Percentiles rank a stretch among this genome's conserved stretches.
These are phyloP conservation scores for Setaria viridis DNA, from an alignment of 202 grass and related monocot genomes.

Conservation along the genomic window DNA sequence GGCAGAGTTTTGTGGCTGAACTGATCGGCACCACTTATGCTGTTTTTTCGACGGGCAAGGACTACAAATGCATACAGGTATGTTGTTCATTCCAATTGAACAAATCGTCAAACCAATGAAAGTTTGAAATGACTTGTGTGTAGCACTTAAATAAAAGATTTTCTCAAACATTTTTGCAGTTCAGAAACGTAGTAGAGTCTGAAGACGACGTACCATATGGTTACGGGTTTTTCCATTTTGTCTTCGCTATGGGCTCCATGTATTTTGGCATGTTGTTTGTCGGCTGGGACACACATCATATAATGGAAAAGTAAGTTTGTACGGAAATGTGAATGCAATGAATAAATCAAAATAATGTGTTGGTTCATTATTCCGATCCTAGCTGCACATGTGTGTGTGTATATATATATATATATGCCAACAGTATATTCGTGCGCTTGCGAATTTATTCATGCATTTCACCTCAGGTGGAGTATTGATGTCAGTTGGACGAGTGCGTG, in stretches of 20 bases:
- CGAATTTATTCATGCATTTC: background rate
- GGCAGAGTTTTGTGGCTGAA: background rate
- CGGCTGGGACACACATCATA: background rate
- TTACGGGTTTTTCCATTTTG: background rate
- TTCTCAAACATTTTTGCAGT: background rate
- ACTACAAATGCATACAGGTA: slow-evolving; percentile 2
- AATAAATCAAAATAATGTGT: background rate
- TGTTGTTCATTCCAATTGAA: background rate
- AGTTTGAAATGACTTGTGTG: background rate
- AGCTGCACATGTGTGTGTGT: too few relatives aligned
- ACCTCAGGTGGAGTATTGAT: background rate
- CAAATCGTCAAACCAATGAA: background rate
- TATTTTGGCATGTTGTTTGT: slow-evolving; percentile 8
- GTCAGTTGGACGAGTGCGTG: background rate
- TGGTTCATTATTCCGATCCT: background rate
- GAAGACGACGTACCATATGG: background rate
- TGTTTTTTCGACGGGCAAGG: background rate
- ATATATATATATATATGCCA: too few relatives aligned
- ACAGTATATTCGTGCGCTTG: too few relatives aligned
- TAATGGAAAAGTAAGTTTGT: background rate
- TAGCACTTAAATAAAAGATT: background rate
- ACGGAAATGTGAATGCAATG: background rate
- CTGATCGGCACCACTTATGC: background rate
- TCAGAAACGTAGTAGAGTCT: background rate
- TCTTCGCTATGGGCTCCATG: background rate